Percentiles rank a stretch among this genome's conserved stretches.
These are phyloP conservation scores for Fereydounia khargensis DNA, from an alignment of 1,284 basidiomycete genomes.

Conservation along the genomic window DNA sequence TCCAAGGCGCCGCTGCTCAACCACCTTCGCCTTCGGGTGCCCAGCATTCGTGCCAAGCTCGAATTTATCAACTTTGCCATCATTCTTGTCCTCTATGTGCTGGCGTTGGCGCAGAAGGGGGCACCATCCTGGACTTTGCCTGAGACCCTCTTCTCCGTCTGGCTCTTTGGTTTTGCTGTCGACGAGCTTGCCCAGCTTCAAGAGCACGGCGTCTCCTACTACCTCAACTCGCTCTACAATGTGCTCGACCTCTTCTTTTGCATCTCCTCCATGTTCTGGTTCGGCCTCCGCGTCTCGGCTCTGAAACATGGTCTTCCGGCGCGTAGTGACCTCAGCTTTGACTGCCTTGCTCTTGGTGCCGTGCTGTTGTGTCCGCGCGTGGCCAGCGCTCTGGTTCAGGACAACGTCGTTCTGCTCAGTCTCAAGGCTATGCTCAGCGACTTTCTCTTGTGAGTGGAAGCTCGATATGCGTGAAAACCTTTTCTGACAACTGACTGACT, in stretches of 20 bases:
- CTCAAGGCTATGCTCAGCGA: constrained; percentile 70
- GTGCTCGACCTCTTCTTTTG: constrained; percentile 45
- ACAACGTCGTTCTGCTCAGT: constrained; percentile 59
- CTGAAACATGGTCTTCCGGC: constrained; percentile 37
- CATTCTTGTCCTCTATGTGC: constrained; percentile 46
- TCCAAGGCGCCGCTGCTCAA: constrained; percentile 86
- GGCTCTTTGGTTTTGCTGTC: constrained; percentile 69
- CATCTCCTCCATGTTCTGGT: constrained; percentile 53
- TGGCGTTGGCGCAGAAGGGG: constrained; percentile 49
- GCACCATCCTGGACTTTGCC: constrained; percentile 30
- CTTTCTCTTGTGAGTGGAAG: no score
- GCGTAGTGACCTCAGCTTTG: constrained; percentile 51
- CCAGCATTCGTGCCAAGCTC: constrained; percentile 80
- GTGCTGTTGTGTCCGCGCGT: constrained; percentile 56
- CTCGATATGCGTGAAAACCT: no score
- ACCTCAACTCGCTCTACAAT: constrained; percentile 53
- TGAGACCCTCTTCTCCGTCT: constrained; percentile 43
- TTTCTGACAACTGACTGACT: no score
- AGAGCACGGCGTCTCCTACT: constrained; percentile 83
- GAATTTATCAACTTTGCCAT: constrained; percentile 74
- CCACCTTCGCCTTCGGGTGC: constrained; percentile 91
- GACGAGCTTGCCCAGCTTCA: constrained; percentile 92
- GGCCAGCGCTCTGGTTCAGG: constrained; percentile 57
- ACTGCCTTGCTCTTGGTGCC: constrained; percentile 54
- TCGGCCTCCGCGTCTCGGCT: constrained; percentile 52